Base-by-base conservation (phyloP, 2,329 filamentous ascomycete genomes). In the Aspergillus viridinutans region DNA sequence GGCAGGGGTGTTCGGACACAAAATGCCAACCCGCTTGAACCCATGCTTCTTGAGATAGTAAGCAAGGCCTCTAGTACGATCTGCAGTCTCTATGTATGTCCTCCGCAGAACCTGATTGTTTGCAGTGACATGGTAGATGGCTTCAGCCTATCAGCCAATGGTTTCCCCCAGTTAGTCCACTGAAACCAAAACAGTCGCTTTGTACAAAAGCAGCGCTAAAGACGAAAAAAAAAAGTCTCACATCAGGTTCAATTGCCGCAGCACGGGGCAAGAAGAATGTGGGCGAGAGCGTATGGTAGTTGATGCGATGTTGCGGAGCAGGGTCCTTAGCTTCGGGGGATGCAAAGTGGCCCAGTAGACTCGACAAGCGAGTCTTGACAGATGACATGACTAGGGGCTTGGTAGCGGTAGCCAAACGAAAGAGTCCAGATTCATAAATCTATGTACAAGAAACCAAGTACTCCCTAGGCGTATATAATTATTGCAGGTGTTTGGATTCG, bases 1-100 rank as follows among this genome's bases (percentile, higher is more conserved):
- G 0, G 92, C 92, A 0, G 94, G 94, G 1, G 94, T 99, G 72
- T 99, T 99, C 3, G 94, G 90, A 8, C 86, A 87, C 10, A 99
- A 80, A 50, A 99, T 87, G 6, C 94, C 94, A 5, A 97, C 89
- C 58, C 90, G 83, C 67, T 85, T 88, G 68, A 85, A 86, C 4
- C 83, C 82, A 69, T 90, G 85, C 72, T 90, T 90, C 64, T 84
- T 83, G 56, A 99, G 72, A 72, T 89, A 97, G 75, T 96, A 97
- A 14, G 92, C 92, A 20, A 99, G 78, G 0, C 93, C 94, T 45
- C 90, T 80, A 3, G 92, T 90, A 47, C 94, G 90, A 69, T 96
- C 90, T 17, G 94, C 90, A 58, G 92, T 86, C 68, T 94, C 88
- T 57, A 81, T 79, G 71, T 99, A 99, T 2, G 84, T 88, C 57